Conservation (phyloP, 2,329 filamentous ascomycete genomes). For the Aspergillus sp. region DNA sequence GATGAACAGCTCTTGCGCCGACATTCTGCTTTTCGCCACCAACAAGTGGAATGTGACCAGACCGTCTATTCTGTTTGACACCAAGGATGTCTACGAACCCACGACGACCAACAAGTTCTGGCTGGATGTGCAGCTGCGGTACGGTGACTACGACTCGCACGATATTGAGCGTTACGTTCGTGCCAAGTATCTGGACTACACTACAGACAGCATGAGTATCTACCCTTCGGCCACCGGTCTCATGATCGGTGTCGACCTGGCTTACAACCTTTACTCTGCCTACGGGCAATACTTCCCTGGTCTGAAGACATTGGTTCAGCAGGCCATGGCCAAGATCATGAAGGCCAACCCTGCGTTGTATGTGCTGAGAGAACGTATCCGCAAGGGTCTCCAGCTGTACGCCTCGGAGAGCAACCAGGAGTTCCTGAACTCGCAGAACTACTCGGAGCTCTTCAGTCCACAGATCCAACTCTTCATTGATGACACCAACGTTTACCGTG, state of each 20-base stretch:
- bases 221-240: slow-evolving; percentile 94
- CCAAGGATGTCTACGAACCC: slow-evolving; percentile 87
- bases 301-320: slow-evolving; percentile 88
- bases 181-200: slow-evolving; percentile 98
- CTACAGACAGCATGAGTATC: slow-evolving; percentile 96
- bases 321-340: slow-evolving; percentile 99
- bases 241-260: slow-evolving; percentile 96
- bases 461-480: slow-evolving; percentile 99
- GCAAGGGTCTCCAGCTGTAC: slow-evolving; percentile 95
- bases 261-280: slow-evolving; percentile 96
- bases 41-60: slow-evolving; percentile 98
- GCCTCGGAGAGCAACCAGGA: slow-evolving; percentile 98
- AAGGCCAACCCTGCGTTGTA: slow-evolving; percentile 97
- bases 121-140: slow-evolving; percentile 92
- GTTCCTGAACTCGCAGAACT: slow-evolving; percentile 98
- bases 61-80: slow-evolving; percentile 89
- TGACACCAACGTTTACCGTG: slow-evolving; percentile 97
- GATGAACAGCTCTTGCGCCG: slow-evolving; percentile 99
- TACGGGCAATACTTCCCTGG: slow-evolving; percentile 99
- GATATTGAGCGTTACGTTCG: slow-evolving; percentile 97
- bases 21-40: slow-evolving; percentile 91
- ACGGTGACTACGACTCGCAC: slow-evolving; percentile 97
- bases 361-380: slow-evolving; percentile 92
- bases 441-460: slow-evolving; percentile 98
- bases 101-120: slow-evolving; percentile 99